Evolutionary conservation across 106 monocot genomes (phyloP).

Genomic region (Acorus calamus): DNA sequence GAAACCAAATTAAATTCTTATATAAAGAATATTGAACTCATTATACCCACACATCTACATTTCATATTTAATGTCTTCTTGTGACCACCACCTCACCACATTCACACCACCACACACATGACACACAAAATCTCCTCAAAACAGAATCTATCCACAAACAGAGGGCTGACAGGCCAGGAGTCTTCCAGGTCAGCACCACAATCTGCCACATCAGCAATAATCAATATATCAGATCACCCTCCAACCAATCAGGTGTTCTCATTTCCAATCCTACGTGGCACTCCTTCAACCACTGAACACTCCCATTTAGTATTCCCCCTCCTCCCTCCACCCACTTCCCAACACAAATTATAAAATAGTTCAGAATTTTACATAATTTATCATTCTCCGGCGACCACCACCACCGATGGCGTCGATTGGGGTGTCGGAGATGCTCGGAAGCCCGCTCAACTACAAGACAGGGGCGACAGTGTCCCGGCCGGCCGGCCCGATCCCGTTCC

Average conservation of each 20-base stretch:
- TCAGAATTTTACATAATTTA: neutral
- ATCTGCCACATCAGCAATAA: slow-evolving; percentile 36
- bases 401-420: slow-evolving; percentile 45
- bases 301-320: slow-evolving; percentile 27
- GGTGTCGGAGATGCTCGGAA: slow-evolving; percentile 67
- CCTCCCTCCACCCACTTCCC: neutral
- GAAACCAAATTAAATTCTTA: too few relatives aligned
- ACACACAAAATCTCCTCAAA: too few relatives aligned
- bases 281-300: slow-evolving; percentile 28
- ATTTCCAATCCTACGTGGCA: slow-evolving; percentile 23
- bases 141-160: too few relatives aligned
- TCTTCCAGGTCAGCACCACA: slow-evolving; percentile 26
- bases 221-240: slow-evolving; percentile 25
- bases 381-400: neutral
- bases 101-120: too few relatives aligned
- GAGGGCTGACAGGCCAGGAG: neutral
- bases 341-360: neutral
- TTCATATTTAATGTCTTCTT: too few relatives aligned
- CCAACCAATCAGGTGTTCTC: slow-evolving; percentile 28
- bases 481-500: slow-evolving; percentile 12
- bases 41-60: too few relatives aligned
- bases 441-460: slow-evolving; percentile 23
- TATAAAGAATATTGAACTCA: too few relatives aligned
- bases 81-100: too few relatives aligned
- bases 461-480: neutral